phyloP scores from a whole-genome alignment of 192 early-diverging fungal species.

The Lunasporangiospora selenospora region DNA sequence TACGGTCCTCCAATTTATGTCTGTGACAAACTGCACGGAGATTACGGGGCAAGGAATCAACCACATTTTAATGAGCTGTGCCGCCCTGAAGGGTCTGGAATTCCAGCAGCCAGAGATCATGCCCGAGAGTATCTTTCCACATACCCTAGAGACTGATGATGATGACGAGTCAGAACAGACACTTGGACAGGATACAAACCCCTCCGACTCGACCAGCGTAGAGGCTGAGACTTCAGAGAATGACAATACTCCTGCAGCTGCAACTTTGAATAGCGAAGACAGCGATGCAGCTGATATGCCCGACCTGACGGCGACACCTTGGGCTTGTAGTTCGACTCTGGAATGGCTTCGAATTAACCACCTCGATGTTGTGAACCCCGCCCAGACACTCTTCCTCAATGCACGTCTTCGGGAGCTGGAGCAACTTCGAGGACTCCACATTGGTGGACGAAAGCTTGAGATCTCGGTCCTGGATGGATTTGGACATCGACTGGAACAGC shows the following conservation, averaged over 20 bases:
- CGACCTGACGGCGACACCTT: slow-evolving; percentile 5
- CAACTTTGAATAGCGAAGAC: not conserved
- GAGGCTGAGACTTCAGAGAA: not conserved
- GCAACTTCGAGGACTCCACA: slow-evolving; percentile 34
- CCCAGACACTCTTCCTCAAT: slow-evolving; percentile 25
- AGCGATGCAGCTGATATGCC: too few relatives aligned
- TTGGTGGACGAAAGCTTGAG: slow-evolving; percentile 34
- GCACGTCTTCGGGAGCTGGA: slow-evolving; percentile 29
- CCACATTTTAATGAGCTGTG: slow-evolving; percentile 35
- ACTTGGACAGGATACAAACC: not conserved
- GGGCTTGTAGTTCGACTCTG: slow-evolving; percentile 24
- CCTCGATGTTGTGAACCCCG: slow-evolving; percentile 22
- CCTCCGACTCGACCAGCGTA: not conserved
- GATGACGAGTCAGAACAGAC: too few relatives aligned
- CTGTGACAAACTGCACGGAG: slow-evolving; percentile 27
- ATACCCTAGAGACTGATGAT: slow-evolving; percentile 22
- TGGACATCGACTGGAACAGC: slow-evolving; percentile 32
- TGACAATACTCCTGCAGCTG: not conserved
- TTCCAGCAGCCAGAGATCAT: slow-evolving; percentile 43
- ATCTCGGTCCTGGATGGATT: slow-evolving; percentile 33
- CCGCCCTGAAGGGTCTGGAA: slow-evolving; percentile 22
- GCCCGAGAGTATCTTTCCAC: slow-evolving; percentile 41
- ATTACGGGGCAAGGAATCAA: slow-evolving; percentile 38
- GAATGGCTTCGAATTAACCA: slow-evolving; percentile 30
- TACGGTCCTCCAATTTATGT: slow-evolving; percentile 11